phyloP scores from a whole-genome alignment of 352 stramenopile species.

The Peronospora belbahrii region DNA sequence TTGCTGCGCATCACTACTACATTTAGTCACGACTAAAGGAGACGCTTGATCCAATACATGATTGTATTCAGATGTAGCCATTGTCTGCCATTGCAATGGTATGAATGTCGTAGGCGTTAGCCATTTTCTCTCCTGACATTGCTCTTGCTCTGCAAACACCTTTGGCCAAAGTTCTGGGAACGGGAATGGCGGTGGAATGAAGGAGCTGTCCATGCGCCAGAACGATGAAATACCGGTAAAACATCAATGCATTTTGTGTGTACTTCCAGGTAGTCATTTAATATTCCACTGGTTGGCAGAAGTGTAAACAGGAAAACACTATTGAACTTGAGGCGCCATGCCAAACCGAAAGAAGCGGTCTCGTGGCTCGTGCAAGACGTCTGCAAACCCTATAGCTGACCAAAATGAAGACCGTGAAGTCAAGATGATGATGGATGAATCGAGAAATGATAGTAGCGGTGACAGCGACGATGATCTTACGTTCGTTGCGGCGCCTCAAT shows the following conservation, averaged over 20 bases:
- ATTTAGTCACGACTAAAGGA: background rate
- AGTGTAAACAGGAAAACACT: background rate
- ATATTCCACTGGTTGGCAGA: background rate
- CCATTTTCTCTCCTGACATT: slow-evolving; percentile 31
- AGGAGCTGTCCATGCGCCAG: slow-evolving; percentile 21
- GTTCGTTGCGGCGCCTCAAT: slow-evolving; percentile 28
- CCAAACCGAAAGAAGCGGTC: slow-evolving; percentile 31
- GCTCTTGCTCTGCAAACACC: slow-evolving; percentile 31
- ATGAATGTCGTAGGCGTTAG: slow-evolving; percentile 31
- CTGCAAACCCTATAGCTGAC: slow-evolving; percentile 7
- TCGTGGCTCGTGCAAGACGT: slow-evolving; percentile 17
- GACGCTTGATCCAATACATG: background rate
- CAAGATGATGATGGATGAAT: slow-evolving; percentile 47
- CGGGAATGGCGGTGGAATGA: slow-evolving; percentile 70
- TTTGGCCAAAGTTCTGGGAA: slow-evolving; percentile 60
- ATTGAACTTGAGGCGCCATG: slow-evolving; percentile 7
- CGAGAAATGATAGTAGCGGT: slow-evolving; percentile 30
- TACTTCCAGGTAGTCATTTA: background rate
- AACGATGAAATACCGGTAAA: background rate
- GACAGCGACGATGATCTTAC: slow-evolving; percentile 58
- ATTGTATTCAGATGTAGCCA: background rate
- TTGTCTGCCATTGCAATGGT: background rate
- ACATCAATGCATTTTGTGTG: too few species aligned
- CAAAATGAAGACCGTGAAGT: slow-evolving; percentile 21
- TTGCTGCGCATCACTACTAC: background rate